Conservation (phyloP, 1,284 basidiomycete genomes). For the Microbotryum intermedium region DNA sequence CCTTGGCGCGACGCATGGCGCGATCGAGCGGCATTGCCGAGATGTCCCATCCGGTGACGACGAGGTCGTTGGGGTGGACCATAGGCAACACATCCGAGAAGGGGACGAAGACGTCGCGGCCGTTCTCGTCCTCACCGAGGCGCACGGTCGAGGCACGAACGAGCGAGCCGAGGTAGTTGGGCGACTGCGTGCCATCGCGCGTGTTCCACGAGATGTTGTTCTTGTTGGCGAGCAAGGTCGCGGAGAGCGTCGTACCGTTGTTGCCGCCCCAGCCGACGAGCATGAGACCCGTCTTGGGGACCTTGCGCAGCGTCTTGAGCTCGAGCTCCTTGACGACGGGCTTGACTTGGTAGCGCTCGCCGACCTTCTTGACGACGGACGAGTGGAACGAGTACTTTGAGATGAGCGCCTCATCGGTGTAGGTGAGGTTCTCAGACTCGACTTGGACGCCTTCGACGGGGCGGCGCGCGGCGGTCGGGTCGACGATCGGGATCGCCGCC, state of each 20-base stretch:
- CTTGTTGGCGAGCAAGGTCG: slow-evolving; percentile 91
- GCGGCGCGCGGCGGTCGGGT: slow-evolving; percentile 72
- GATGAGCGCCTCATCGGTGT: slow-evolving; percentile 72
- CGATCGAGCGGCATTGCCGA: slow-evolving; percentile 74
- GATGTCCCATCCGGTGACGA: slow-evolving; percentile 94
- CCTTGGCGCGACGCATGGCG: slow-evolving; percentile 88
- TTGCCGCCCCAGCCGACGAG: slow-evolving; percentile 96
- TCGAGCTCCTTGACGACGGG: slow-evolving; percentile 71
- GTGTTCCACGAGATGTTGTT: slow-evolving; percentile 93
- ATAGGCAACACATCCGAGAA: slow-evolving; percentile 90
- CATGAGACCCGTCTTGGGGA: slow-evolving; percentile 90
- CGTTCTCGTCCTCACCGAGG: slow-evolving; percentile 73
- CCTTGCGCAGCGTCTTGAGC: slow-evolving; percentile 82
- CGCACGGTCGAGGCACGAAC: slow-evolving; percentile 91
- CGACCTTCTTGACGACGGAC: slow-evolving; percentile 45
- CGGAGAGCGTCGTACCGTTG: slow-evolving; percentile 90
- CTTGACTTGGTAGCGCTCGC: slow-evolving; percentile 63
- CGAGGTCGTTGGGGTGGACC: slow-evolving; percentile 98
- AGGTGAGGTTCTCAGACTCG: slow-evolving; percentile 70
- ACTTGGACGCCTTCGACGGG: slow-evolving; percentile 67
- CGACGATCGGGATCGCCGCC: slow-evolving; percentile 43
- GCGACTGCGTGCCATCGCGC: slow-evolving; percentile 82
- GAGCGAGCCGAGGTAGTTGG: slow-evolving; percentile 83
- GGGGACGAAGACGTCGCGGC: slow-evolving; percentile 89
- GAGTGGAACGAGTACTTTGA: slow-evolving; percentile 70